Conservation (phyloP, 139 green algal species). For the Tetradesmus lagerheimii region DNA sequence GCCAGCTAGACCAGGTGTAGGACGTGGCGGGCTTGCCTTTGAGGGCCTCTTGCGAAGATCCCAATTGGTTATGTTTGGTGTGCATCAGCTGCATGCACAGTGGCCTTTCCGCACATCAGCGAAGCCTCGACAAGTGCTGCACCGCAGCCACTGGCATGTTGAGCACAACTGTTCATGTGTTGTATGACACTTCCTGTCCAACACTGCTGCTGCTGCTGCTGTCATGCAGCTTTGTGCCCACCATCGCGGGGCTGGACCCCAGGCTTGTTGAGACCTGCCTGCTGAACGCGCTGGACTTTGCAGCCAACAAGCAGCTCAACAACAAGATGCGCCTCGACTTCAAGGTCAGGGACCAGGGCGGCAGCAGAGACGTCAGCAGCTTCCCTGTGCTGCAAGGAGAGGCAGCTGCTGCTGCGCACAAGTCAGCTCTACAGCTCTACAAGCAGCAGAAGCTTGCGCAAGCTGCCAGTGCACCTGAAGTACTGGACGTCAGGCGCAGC, state of each 20-base stretch:
- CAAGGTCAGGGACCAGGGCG: not conserved
- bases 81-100: too few species aligned
- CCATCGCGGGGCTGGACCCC: not conserved
- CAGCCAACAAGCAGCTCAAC: not conserved
- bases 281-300: not conserved
- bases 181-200: too few species aligned
- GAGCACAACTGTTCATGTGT: too few species aligned
- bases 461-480: not conserved
- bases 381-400: not conserved
- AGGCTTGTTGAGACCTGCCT: not conserved
- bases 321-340: not conserved
- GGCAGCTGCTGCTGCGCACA: too few species aligned
- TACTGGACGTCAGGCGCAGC: not conserved
- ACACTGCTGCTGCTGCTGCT: too few species aligned
- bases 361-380: not conserved
- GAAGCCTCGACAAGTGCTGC: too few species aligned
- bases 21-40: too few species aligned
- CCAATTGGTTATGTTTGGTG: too few species aligned
- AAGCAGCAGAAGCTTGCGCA: not conserved
- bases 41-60: too few species aligned
- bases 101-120: too few species aligned
- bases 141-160: too few species aligned
- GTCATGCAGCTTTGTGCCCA: not conserved
- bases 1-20: too few species aligned
- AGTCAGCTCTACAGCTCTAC: not conserved